phyloP scores from a whole-genome alignment of 116 monocot genomes.

The Phalaenopsis hybrid region DNA sequence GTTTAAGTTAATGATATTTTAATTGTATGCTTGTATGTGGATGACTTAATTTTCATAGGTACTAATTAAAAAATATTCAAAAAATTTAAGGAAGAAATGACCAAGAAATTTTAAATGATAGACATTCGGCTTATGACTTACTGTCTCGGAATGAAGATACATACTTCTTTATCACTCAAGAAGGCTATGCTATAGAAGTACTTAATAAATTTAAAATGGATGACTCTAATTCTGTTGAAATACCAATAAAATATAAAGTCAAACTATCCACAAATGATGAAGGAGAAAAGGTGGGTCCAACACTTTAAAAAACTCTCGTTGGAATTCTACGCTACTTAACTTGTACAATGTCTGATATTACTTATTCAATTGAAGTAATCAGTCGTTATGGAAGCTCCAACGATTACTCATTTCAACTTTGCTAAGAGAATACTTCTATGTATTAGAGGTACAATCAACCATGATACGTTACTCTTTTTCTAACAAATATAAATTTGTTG shows the following conservation, averaged over 20 bases:
- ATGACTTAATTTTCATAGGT: not conserved
- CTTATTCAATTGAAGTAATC: not conserved
- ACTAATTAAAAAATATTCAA: not conserved
- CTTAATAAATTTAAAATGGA: not conserved
- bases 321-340: not conserved
- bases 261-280: not conserved
- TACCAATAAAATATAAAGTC: not conserved
- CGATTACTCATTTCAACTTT: not conserved
- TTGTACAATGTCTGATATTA: not conserved
- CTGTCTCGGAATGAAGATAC: not conserved
- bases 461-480: too few relatives aligned
- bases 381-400: not conserved
- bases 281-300: not conserved
- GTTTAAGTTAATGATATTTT: not conserved
- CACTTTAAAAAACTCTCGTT: not conserved
- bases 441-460: not conserved
- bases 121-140: not conserved
- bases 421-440: not conserved
- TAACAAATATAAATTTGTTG: too few relatives aligned
- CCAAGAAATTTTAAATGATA: not conserved
- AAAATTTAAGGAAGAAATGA: not conserved
- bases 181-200: not conserved
- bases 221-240: not conserved
- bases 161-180: not conserved
- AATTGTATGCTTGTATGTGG: not conserved